phyloP scores from a whole-genome alignment of 768 basidiomycete genomes.

The Rhodotorula paludigena region DNA sequence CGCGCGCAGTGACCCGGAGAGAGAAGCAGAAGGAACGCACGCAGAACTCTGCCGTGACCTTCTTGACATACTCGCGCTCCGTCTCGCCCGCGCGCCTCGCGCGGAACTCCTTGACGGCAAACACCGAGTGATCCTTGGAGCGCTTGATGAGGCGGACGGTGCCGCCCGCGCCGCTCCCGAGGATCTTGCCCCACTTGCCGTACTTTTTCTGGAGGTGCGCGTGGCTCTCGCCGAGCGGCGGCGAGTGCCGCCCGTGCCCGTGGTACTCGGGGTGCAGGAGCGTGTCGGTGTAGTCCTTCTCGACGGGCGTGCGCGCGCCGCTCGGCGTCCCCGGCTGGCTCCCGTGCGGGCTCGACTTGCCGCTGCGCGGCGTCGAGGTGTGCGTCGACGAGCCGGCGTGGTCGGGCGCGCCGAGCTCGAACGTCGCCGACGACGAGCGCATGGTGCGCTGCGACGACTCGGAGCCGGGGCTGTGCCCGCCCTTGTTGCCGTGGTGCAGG shows the following conservation, averaged over 20 bases:
- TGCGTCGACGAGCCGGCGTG: no score
- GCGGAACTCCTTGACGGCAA: conserved; percentile 96
- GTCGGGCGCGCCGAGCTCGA: background rate
- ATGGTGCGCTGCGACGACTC: background rate
- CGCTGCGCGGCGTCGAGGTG: conserved; percentile 26
- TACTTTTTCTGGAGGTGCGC: conserved; percentile 97
- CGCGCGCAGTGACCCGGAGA: background rate
- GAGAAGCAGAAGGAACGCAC: conserved; percentile 56
- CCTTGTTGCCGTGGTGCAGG: conserved; percentile 50
- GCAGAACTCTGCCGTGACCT: conserved; percentile 98
- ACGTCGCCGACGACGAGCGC: background rate
- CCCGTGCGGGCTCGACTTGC: conserved; percentile 26
- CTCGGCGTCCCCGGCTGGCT: conserved; percentile 32
- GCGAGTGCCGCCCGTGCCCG: conserved; percentile 52
- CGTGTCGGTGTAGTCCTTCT: conserved; percentile 45
- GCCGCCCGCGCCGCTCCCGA: conserved; percentile 96
- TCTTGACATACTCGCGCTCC: conserved; percentile 98
- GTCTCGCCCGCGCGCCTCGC: conserved; percentile 80
- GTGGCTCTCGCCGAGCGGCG: conserved; percentile 74
- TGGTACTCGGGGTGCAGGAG: conserved; percentile 44
- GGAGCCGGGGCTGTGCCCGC: conserved; percentile 5
- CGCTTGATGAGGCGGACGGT: conserved; percentile 90
- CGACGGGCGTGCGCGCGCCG: conserved; percentile 40
- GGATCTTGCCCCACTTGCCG: conserved; percentile 93
- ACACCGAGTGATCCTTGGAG: conserved; percentile 54